Percentiles rank a stretch among this genome's conserved stretches.
Conservation (phyloP, 108 stramenopile genomes). For the Asterionellopsis glacialis region DNA sequence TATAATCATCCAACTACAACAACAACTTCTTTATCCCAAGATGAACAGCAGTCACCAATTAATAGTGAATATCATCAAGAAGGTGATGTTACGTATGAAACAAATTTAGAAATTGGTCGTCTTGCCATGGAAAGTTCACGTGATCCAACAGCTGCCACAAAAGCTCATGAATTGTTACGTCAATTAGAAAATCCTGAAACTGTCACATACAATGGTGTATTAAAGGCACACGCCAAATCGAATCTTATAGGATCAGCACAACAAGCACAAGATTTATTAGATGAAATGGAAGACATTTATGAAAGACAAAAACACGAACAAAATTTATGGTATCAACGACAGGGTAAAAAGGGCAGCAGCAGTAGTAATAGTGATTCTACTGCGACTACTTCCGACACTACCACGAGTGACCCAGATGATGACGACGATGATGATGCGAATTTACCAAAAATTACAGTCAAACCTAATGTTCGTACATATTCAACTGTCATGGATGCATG, state of each 20-base stretch:
- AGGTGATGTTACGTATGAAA: not conserved
- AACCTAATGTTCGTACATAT: constrained; percentile 15
- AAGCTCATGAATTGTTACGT: not conserved
- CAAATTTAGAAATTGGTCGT: not conserved
- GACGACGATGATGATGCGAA: not conserved
- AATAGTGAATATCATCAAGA: no score
- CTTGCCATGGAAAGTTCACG: not conserved
- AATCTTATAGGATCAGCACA: not conserved
- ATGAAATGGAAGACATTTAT: constrained; percentile 4
- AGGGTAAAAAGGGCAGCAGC: not conserved
- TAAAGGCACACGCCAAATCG: constrained; percentile 19
- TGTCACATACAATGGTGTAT: constrained; percentile 25
- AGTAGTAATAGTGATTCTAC: no score
- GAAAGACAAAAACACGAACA: not conserved
- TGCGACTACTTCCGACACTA: not conserved
- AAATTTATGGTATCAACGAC: no score
- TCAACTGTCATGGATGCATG: constrained; percentile 57
- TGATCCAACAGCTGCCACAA: not conserved
- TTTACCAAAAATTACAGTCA: not conserved
- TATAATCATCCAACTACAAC: no score
- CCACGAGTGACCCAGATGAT: no score
- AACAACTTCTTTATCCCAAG: no score
- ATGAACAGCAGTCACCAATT: no score
- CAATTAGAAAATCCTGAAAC: constrained; percentile 29
- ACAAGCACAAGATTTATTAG: constrained; percentile 8